Conservation (phyloP, 2,329 filamentous ascomycete genomes). For the Aureobasidium melanogenum region DNA sequence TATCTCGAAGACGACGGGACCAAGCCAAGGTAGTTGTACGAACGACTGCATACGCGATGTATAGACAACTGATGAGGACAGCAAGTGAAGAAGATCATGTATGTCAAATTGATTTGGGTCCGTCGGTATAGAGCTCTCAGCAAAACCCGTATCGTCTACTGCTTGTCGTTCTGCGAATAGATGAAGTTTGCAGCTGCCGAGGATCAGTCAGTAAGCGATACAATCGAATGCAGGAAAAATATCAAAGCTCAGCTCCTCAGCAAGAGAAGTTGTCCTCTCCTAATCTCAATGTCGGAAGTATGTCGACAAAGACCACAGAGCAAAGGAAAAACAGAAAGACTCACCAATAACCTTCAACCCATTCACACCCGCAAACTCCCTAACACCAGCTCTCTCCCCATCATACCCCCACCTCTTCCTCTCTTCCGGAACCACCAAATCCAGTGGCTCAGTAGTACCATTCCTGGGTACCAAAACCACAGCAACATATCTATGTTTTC, state of each 20-base stretch:
- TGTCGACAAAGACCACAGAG: no score
- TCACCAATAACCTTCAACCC: constrained; percentile 39
- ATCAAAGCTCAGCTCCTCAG: no score
- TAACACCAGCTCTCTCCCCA: constrained; percentile 40
- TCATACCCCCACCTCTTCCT: constrained; percentile 49
- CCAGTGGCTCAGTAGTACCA: constrained; percentile 32
- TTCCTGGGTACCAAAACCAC: constrained; percentile 40
- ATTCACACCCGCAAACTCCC: constrained; percentile 42
- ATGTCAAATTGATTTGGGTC: background rate
- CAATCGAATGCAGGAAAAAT: background rate
- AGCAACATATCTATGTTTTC: constrained; percentile 51
- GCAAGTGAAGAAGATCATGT: background rate
- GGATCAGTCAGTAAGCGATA: background rate
- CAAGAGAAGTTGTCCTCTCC: no score
- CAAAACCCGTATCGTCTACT: constrained; percentile 22
- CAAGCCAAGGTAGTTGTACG: no score
- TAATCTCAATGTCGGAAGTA: no score
- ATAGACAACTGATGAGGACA: background rate
- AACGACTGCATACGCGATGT: no score
- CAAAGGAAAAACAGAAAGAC: constrained; percentile 4
- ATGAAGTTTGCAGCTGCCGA: constrained; percentile 35
- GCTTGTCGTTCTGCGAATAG: constrained; percentile 40
- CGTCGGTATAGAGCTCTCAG: background rate
- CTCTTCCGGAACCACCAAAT: constrained; percentile 39
- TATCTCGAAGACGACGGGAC: background rate